These are phyloP conservation scores for Emergomyces pasteurianus DNA, from an alignment of 2,329 filamentous ascomycete genomes.

Conservation along the genomic window DNA sequence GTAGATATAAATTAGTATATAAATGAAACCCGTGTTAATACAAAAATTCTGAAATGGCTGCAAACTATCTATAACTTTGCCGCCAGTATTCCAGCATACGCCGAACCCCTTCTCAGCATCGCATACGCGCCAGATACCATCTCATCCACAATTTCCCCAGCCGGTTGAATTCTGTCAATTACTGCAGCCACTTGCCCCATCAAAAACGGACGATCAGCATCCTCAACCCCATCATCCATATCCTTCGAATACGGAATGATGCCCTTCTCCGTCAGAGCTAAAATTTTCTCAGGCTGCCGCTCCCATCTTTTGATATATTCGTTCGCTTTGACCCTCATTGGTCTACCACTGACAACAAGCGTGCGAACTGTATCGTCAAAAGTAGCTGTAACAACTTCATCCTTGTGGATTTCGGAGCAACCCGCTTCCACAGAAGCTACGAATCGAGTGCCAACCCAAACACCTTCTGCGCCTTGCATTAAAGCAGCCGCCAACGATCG, in stretches of 20 bases:
- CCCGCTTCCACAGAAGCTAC: conserved; percentile 72
- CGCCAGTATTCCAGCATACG: conserved; percentile 32
- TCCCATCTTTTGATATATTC: conserved; percentile 78
- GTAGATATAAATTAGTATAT: too few species aligned
- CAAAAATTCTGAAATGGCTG: not conserved
- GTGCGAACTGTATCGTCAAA: conserved; percentile 74
- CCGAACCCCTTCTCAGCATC: conserved; percentile 53
- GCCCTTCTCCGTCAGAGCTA: conserved; percentile 60
- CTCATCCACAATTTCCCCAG: conserved; percentile 67
- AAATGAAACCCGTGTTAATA: too few species aligned
- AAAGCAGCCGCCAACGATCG: conserved; percentile 65
- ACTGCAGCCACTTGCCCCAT: conserved; percentile 88
- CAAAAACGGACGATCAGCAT: conserved; percentile 73
- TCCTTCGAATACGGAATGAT: conserved; percentile 73
- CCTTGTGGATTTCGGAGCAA: conserved; percentile 70
- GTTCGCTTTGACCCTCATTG: conserved; percentile 68
- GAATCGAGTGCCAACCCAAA: conserved; percentile 90
- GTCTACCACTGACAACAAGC: conserved; percentile 68
- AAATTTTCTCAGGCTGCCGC: conserved; percentile 58
- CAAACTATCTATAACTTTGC: not conserved
- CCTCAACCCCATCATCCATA: conserved; percentile 63
- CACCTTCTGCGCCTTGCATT: conserved; percentile 75
- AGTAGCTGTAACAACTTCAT: conserved; percentile 63
- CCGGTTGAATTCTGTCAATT: conserved; percentile 65
- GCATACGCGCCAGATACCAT: conserved; percentile 70